Evolutionary conservation across 306 rosid species (phyloP).

Genomic region (Trifolium pratense): DNA sequence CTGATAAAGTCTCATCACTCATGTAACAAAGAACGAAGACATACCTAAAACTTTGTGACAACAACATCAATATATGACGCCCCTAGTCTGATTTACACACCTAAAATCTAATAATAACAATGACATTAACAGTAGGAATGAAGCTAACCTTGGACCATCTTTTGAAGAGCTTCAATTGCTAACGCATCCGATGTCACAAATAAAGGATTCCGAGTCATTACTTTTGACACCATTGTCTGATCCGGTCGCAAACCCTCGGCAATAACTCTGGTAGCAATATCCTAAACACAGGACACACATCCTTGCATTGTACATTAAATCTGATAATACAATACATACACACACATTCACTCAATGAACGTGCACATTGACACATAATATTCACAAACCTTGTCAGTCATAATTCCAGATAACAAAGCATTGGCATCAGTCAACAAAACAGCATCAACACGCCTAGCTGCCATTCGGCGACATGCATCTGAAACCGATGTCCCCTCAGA

Average conservation of each 20-base stretch:
- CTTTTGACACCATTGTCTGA: conserved; percentile 77
- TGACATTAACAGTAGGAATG: neutral
- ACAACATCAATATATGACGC: too few relatives aligned
- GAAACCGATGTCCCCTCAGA: conserved; percentile 89
- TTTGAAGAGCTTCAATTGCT: conserved; percentile 91
- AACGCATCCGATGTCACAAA: conserved; percentile 80
- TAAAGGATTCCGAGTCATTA: conserved; percentile 87
- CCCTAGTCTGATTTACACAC: too few relatives aligned
- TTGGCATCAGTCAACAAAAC: conserved; percentile 84
- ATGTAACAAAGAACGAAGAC: neutral
- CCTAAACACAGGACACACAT: conserved; percentile 56
- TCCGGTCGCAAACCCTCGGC: conserved; percentile 93
- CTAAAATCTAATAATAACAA: too few relatives aligned
- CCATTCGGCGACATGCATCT: conserved; percentile 92
- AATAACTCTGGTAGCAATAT: conserved; percentile 80
- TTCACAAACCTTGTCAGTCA: conserved; percentile 80
- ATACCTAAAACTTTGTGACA: too few relatives aligned
- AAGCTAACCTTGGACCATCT: conserved; percentile 85
- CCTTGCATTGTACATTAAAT: conserved; percentile 34
- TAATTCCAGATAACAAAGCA: conserved; percentile 93
- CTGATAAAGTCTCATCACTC: conserved; percentile 2
- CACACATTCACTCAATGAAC: neutral
- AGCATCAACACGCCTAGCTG: conserved; percentile 87
- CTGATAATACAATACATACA: neutral
- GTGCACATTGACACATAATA: neutral